Evolutionary conservation across 164 flowering plant species (phyloP).

Genomic region (Macadamia tetraphylla): DNA sequence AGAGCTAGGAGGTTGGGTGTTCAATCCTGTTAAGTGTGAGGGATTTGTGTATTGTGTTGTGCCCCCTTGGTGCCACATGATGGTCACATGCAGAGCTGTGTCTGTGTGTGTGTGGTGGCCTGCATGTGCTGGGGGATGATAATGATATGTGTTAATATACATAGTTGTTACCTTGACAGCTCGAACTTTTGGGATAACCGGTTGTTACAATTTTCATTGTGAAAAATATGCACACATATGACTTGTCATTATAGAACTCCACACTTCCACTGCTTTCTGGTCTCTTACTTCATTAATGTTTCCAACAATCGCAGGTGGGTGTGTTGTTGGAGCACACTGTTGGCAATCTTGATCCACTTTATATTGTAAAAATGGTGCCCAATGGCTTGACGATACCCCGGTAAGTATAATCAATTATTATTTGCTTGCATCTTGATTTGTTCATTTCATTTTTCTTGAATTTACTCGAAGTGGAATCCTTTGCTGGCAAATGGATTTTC

Average conservation of each 20-base stretch:
- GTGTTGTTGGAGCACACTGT: conserved; percentile 94
- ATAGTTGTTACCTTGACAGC: too few relatives aligned
- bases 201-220: neutral
- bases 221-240: neutral
- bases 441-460: neutral
- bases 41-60: too few relatives aligned
- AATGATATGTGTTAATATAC: too few relatives aligned
- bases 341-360: conserved; percentile 95
- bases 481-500: neutral
- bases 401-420: conserved; percentile 35
- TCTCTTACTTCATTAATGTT: neutral
- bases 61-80: too few relatives aligned
- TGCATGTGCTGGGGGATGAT: too few relatives aligned
- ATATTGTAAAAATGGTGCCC: conserved; percentile 90
- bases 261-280: neutral
- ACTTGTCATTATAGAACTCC: neutral
- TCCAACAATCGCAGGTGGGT: conserved; percentile 60
- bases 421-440: neutral
- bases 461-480: neutral
- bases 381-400: conserved; percentile 90
- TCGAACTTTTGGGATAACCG: too few relatives aligned
- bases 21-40: too few relatives aligned
- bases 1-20: too few relatives aligned
- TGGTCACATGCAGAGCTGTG: too few relatives aligned
- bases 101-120: too few relatives aligned